Evolutionary conservation across 805 yeast genomes (phyloP).

Genomic region (Starmerella sirachaensis): DNA sequence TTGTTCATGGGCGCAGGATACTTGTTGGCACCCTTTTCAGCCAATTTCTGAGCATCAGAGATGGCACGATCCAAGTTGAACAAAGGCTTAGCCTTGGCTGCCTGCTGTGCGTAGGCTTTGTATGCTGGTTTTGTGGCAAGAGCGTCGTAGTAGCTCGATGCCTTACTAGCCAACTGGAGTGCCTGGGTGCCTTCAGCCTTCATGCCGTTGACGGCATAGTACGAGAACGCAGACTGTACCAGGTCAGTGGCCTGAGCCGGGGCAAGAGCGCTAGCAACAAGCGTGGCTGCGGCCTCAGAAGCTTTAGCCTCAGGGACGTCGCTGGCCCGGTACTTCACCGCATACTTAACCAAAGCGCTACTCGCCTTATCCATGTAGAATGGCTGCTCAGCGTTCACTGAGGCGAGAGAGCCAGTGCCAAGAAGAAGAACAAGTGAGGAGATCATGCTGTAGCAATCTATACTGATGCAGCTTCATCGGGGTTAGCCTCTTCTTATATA

Average conservation of each 20-base stretch:
- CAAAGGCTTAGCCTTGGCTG: constrained; percentile 14
- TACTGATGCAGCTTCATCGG: no score
- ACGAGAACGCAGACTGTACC: constrained; percentile 17
- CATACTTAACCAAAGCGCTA: constrained; percentile 15
- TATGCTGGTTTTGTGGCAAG: constrained; percentile 18
- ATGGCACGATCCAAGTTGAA: constrained; percentile 18
- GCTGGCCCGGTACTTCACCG: constrained; percentile 15
- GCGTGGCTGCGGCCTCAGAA: constrained; percentile 15
- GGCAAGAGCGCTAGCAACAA: constrained; percentile 14
- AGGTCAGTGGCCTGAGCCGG: constrained; percentile 20
- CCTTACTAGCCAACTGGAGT: constrained; percentile 14
- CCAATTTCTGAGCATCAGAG: constrained; percentile 10
- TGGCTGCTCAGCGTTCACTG: constrained; percentile 11
- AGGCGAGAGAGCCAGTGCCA: constrained; percentile 9
- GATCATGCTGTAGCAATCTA: constrained; percentile 9
- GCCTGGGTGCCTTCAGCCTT: constrained; percentile 16
- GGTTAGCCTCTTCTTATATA: no score
- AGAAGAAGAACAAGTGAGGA: constrained; percentile 9
- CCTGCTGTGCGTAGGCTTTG: constrained; percentile 13
- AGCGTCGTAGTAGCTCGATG: constrained; percentile 19
- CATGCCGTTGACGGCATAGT: constrained; percentile 14
- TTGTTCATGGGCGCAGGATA: constrained; percentile 1
- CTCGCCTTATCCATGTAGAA: constrained; percentile 18
- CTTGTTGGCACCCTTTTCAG: constrained; percentile 8
- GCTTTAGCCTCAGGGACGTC: constrained; percentile 17